Evolutionary conservation across 179 eudicot species (phyloP).

Genomic region (Spinacia oleracea): DNA sequence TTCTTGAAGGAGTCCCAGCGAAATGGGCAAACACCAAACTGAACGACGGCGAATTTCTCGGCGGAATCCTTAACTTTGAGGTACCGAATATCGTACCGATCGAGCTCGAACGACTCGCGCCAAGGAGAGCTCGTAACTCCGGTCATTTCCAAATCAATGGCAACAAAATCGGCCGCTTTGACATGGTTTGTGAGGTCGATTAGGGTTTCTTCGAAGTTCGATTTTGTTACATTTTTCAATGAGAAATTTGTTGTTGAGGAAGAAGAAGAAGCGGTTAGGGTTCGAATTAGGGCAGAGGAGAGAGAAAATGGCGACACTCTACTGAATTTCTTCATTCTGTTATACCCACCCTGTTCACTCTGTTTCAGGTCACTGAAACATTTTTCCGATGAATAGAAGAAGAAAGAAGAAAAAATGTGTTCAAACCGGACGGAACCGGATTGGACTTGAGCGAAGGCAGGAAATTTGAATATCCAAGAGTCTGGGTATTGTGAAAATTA

Average conservation of each 20-base stretch:
- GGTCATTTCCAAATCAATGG: conserved; percentile 84
- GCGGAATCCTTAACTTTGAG: conserved; percentile 90
- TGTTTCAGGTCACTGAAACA: background rate
- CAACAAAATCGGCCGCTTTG: conserved; percentile 65
- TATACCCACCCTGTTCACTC: background rate
- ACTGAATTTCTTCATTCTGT: conserved; percentile 25
- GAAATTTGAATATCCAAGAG: no score
- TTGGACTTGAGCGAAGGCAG: no score
- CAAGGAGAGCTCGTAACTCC: conserved; percentile 86
- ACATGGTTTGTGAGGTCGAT: conserved; percentile 56
- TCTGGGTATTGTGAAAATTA: no score
- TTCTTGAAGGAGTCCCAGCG: conserved; percentile 61
- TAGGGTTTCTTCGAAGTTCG: conserved; percentile 70
- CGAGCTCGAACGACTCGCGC: conserved; percentile 84
- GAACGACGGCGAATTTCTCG: conserved; percentile 83
- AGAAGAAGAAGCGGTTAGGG: conserved; percentile 33
- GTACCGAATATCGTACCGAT: conserved; percentile 63
- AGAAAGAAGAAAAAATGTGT: no score
- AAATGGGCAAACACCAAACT: conserved; percentile 96
- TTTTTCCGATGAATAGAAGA: background rate
- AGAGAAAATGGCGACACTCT: conserved; percentile 18
- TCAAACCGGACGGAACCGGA: no score
- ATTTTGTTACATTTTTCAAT: conserved; percentile 69
- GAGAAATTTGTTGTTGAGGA: conserved; percentile 43
- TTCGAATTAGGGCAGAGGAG: conserved; percentile 20